Evolutionary conservation across 208 protist species (phyloP).

Genomic region (Leishmania gerbilli): DNA sequence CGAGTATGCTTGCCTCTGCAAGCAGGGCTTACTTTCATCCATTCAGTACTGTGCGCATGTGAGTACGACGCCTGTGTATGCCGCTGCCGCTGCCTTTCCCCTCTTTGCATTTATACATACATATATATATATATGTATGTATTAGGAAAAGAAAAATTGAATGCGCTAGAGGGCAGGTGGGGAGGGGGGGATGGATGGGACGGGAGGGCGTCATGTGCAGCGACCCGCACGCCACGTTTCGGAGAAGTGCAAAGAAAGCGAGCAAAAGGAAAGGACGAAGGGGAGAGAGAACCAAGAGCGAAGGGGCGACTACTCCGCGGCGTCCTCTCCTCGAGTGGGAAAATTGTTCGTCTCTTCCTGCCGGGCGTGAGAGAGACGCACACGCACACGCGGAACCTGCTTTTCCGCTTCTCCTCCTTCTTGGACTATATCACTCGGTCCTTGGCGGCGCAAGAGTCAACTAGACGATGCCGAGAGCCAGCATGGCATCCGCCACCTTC

Average conservation of each 20-base stretch:
- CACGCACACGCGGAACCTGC: not conserved
- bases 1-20: not conserved
- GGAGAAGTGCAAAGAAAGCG: not conserved
- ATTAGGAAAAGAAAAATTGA: not conserved
- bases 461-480: slow-evolving; percentile 65
- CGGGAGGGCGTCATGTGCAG: not conserved
- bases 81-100: not conserved
- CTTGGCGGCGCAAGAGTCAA: not conserved
- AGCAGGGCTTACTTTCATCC: not conserved
- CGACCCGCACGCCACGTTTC: not conserved
- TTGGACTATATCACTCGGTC: not conserved
- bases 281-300: not conserved
- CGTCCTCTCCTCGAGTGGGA: not conserved
- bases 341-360: not conserved
- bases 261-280: not conserved
- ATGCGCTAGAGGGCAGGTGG: not conserved
- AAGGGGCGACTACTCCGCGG: not conserved
- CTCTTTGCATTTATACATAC: not conserved
- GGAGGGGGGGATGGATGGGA: not conserved
- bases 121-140: too few relatives aligned
- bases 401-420: not conserved
- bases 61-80: not conserved
- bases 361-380: not conserved
- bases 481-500: slow-evolving; percentile 80
- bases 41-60: not conserved